A percentile compares a stretch with the other conserved stretches of the same genome.
Conservation (phyloP, 1,284 basidiomycete species). For the Papiliotrema nemorosa region DNA sequence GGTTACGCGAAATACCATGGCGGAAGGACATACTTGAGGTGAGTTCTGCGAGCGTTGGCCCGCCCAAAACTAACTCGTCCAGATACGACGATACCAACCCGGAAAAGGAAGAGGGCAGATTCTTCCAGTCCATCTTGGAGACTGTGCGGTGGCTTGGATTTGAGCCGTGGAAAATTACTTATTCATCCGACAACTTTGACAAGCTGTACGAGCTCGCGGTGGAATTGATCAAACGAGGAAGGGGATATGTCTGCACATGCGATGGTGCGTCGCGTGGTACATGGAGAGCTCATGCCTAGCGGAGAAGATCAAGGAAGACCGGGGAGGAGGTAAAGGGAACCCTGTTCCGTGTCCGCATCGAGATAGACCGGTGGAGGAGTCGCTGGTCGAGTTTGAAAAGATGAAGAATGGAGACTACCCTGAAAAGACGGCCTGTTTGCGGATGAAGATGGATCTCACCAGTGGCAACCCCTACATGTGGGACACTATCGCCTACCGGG, state of each 20-base stretch:
- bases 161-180: conserved; percentile 98
- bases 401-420: conserved; percentile 91
- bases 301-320: conserved; percentile 84
- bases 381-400: conserved; percentile 78
- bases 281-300: conserved; percentile 52
- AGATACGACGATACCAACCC: conserved; percentile 97
- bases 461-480: conserved; percentile 99
- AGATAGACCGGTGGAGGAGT: conserved; percentile 76
- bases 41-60: conserved; percentile 7
- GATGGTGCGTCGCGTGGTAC: conserved; percentile 60
- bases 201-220: conserved; percentile 82
- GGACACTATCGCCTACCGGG: conserved; percentile 96
- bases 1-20: conserved; percentile 90
- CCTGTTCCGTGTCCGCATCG: conserved; percentile 86
- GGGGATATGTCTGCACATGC: conserved; percentile 95
- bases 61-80: conserved; percentile 4
- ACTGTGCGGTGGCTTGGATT: conserved; percentile 95
- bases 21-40: conserved; percentile 84
- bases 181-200: conserved; percentile 97
- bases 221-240: conserved; percentile 84
- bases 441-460: conserved; percentile 96
- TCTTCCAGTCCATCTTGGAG: conserved; percentile 95
- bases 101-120: conserved; percentile 91
- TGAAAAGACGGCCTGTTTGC: conserved; percentile 84
- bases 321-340: conserved; percentile 77